Percentiles rank a stretch among this genome's conserved stretches.
phyloP scores from a whole-genome alignment of 306 rosid species.

The Castanea sativa region DNA sequence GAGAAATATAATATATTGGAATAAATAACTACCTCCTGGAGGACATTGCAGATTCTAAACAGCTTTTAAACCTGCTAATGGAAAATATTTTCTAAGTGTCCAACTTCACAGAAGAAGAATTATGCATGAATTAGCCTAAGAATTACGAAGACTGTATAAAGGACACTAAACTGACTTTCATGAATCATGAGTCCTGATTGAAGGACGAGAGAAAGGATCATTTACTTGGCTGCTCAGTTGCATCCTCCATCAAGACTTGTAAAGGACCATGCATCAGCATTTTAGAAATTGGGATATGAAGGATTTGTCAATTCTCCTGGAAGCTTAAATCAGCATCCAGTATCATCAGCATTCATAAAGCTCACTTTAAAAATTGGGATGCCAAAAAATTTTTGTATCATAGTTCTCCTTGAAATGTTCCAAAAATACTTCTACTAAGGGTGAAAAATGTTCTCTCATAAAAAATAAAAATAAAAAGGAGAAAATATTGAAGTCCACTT shows the following conservation, averaged over 20 bases:
- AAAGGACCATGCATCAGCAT: not conserved
- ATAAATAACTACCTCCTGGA: not conserved
- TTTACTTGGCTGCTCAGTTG: not conserved
- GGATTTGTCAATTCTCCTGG: not conserved
- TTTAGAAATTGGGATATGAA: not conserved
- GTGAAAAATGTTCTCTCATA: no score
- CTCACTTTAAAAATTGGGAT: not conserved
- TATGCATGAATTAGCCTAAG: no score
- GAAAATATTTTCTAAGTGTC: not conserved
- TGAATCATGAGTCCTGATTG: not conserved
- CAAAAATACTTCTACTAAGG: no score
- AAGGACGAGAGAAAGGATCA: not conserved
- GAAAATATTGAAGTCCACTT: no score
- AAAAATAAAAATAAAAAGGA: no score
- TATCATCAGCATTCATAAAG: not conserved
- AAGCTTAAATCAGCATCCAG: not conserved
- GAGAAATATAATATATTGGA: no score
- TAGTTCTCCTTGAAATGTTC: not conserved
- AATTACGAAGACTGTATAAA: no score
- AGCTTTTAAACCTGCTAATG: not conserved
- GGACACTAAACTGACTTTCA: no score
- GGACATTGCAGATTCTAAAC: not conserved
- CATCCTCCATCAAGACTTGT: not conserved
- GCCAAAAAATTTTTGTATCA: not conserved
- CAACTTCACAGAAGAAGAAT: not conserved